Evolutionary conservation across 306 rosid genomes (phyloP).

Genomic region (Medicago lupulina): DNA sequence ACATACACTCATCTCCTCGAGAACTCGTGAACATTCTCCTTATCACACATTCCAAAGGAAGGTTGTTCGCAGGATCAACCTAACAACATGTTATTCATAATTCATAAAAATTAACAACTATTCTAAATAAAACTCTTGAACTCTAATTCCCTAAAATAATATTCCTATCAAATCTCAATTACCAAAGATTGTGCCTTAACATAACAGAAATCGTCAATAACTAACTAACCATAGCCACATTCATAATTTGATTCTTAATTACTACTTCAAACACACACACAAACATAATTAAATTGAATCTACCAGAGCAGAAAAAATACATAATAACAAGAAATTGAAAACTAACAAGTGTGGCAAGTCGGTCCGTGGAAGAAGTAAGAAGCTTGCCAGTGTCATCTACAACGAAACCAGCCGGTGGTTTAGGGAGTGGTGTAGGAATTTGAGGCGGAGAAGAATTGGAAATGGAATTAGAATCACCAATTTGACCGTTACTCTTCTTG

Average conservation of each 20-base stretch:
- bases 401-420: slow-evolving; percentile 88
- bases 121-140: slow-evolving; percentile 13
- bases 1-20: slow-evolving; percentile 76
- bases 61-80: slow-evolving; percentile 83
- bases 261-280: not conserved
- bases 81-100: slow-evolving; percentile 48
- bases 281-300: not conserved
- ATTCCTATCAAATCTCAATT: slow-evolving; percentile 23
- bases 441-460: slow-evolving; percentile 44
- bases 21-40: slow-evolving; percentile 89
- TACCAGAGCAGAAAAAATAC: not conserved
- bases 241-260: not conserved
- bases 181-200: not conserved
- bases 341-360: slow-evolving; percentile 75
- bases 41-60: slow-evolving; percentile 78
- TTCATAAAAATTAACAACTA: not conserved
- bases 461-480: slow-evolving; percentile 15
- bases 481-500: not conserved
- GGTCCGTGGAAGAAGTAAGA: slow-evolving; percentile 61
- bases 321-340: not conserved
- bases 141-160: not conserved
- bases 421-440: slow-evolving; percentile 62
- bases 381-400: slow-evolving; percentile 77
- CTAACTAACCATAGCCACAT: not conserved
- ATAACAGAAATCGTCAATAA: not conserved